Base-by-base conservation (phyloP, 1,139 yeast genomes). In the Saccharomyces uvarum region DNA sequence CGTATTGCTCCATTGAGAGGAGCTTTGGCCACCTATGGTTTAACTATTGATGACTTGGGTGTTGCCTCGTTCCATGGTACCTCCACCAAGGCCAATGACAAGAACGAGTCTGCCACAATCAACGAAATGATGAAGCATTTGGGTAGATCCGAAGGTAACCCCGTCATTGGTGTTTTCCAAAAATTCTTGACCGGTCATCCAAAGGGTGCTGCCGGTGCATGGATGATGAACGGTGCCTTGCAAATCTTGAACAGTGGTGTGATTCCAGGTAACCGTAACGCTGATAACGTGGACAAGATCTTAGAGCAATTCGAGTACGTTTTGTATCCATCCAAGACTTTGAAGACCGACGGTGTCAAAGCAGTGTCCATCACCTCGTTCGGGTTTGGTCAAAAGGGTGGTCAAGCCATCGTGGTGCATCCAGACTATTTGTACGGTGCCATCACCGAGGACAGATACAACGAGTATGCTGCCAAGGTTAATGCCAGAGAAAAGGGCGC, bases 161-260 rank as follows among this genome's bases (percentile, higher is more conserved):
- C 99, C 63, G 90, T 95, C 54, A 80, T 86, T 66, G 98, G 98
- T 81, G 96, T 93, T 54, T 91, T 93, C 96, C 99, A 93, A 77
- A 93, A 93, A 77, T 93, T 82, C 83, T 82, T 93, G 70, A 93
- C 99, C 68, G 99, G 99, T 77, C 99, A 93, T 79, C 99, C 99
- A 69, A 93, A 93, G 86, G 99, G 99, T 82, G 99, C 99, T 66
- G 99, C 99, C 56, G 99, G 98, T 81, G 98, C 99, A 59, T 93
- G 99, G 99, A 93, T 95, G 99, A 79, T 93, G 81, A 95, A 93
- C 75, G 99, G 99, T 76, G 97, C 91, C 59, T 78, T 93, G 64
- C 99, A 93, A 79, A 86, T 91, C 63, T 79, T 93, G 73, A 86
- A 88, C 76, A 74, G 88, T 68, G 99, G 99, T 75, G 71, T 91